Evolutionary conservation across 805 yeast genomes (phyloP), one percentile per base, ranked within the genome.

Genomic region (Candida bentonensis): DNA sequence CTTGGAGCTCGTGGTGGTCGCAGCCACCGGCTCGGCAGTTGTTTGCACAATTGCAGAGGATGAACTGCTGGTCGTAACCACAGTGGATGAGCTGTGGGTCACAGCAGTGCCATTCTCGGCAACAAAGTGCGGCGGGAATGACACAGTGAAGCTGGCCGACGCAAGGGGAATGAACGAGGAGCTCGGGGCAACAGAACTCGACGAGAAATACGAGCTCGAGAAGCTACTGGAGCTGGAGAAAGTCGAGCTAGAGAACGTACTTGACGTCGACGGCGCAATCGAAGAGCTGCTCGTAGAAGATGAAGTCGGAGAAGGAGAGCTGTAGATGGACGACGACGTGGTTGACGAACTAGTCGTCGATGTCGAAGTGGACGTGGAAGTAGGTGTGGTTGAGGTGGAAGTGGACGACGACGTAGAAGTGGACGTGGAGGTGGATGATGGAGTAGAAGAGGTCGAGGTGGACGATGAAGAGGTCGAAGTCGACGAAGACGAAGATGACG

Each of bases 241-340:
- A 9, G 13, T 25, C 27, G 27, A 25, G 27, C 27, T 25, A 25
- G 13, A 25, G 11, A 13, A 25, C 27, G n/a, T n/a, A n/a, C n/a
- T n/a, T n/a, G 27, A 25, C 27, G 27, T 9, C 7, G 27, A 25
- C 13, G 7, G 27, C 27, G 13, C 27, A 25, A 7, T 25, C 7
- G 27, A 25, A 20, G 34, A 41, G 23, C 36, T 23, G 34, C 25
- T 22, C 15, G 17, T 26, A 33, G 33, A 21, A 21, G 40, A 42
- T 20, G 43, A 43, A 36, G 17, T 23, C 43, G 42, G 43, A 28
- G 9, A 21, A 20, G 22, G 41, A 39, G 27, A 39, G 23, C 23
- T 22, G 23, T 17, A 3, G 46, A 28, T 4, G 39, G 44, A 22
- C 36, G 36, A 11, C 17, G 36, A 30, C 5, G 36, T 30, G 7